These are phyloP conservation scores for Byssochlamys sp. DNA, from an alignment of 2,329 filamentous ascomycete genomes.

Conservation along the genomic window DNA sequence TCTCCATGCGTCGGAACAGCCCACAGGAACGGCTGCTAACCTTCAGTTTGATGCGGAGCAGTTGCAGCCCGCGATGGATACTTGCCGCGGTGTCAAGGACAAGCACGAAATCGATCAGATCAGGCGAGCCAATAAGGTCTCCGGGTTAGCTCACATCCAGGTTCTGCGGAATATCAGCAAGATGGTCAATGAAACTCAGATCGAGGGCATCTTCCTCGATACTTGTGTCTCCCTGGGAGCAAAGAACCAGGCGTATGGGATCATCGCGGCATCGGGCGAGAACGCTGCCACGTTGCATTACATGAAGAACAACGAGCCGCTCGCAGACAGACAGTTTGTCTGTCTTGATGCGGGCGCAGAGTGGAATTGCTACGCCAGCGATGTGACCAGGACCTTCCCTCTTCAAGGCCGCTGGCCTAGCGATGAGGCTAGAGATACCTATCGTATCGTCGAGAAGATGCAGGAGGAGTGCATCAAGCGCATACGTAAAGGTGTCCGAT, in stretches of 20 bases:
- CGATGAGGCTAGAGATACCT: constrained; percentile 61
- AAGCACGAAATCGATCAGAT: constrained; percentile 66
- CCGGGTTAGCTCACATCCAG: constrained; percentile 55
- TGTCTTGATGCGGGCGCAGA: constrained; percentile 77
- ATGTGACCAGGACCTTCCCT: constrained; percentile 78
- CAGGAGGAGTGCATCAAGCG: constrained; percentile 65
- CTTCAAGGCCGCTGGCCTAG: constrained; percentile 55
- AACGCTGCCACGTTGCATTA: constrained; percentile 84
- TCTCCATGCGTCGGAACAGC: constrained; percentile 28
- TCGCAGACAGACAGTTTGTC: constrained; percentile 64
- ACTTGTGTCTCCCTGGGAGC: constrained; percentile 65
- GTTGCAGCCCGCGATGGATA: constrained; percentile 51
- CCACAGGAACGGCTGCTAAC: constrained; percentile 12
- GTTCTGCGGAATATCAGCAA: constrained; percentile 53
- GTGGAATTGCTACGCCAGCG: constrained; percentile 62
- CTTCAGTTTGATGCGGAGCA: constrained; percentile 18
- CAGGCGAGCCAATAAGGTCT: constrained; percentile 61
- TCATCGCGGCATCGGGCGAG: constrained; percentile 71
- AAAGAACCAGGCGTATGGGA: constrained; percentile 75
- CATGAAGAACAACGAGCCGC: constrained; percentile 62
- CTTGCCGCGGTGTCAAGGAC: constrained; percentile 61
- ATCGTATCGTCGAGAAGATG: constrained; percentile 78
- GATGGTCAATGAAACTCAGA: constrained; percentile 68
- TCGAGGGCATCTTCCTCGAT: constrained; percentile 72
- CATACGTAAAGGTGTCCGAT: constrained; percentile 64